phyloP scores from a whole-genome alignment of 176 grass and related monocot species.

The maize (Zea mays) region Zm-B73-REFERENCE-NAM-5.0 NC_050098.1:180334501-180335000 shows the following conservation, averaged over 20 bases:
- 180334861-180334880: conserved; percentile 21
- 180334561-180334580: conserved; percentile 42
- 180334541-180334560: conserved; percentile 32
- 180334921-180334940: conserved; percentile 12
- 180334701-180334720: conserved; percentile 47
- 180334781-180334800: conserved; percentile 34
- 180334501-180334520: conserved; percentile 50
- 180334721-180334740: conserved; percentile 38
- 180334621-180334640: not conserved
- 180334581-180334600: too few species aligned
- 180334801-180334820: conserved; percentile 48
- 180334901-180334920: conserved; percentile 39
- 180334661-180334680: conserved; percentile 53
- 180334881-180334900: not conserved
- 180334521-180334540: conserved; percentile 47
- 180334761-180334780: conserved; percentile 32
- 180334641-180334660: conserved; percentile 25
- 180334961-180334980: not conserved
- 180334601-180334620: not conserved
- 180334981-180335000: conserved; percentile 16
- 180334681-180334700: conserved; percentile 50
- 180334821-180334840: conserved; percentile 41
- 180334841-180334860: conserved; percentile 40
- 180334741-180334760: conserved; percentile 41
- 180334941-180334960: not conserved